These are phyloP conservation scores for Echria macrotheca DNA, from an alignment of 495 filamentous ascomycete species.

Conservation along the genomic window DNA sequence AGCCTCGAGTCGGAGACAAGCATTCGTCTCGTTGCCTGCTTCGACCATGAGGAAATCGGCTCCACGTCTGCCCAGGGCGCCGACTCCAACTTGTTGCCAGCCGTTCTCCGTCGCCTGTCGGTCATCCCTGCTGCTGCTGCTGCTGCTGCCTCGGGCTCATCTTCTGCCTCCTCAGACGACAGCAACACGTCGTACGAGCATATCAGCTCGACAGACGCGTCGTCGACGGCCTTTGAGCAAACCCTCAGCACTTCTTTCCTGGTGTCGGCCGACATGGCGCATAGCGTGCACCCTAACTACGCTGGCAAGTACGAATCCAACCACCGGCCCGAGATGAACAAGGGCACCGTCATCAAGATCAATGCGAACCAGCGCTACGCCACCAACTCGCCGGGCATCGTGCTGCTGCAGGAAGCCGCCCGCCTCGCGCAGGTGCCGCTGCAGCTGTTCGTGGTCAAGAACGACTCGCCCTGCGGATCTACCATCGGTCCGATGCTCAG, in stretches of 20 bases:
- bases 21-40: constrained; percentile 85
- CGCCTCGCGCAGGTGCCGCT: constrained; percentile 65
- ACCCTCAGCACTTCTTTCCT: constrained; percentile 89
- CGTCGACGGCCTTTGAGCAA: constrained; percentile 84
- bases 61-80: constrained; percentile 88
- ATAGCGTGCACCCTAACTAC: constrained; percentile 93
- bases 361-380: constrained; percentile 97
- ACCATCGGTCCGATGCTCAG: constrained; percentile 96
- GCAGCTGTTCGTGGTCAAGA: constrained; percentile 93
- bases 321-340: constrained; percentile 92
- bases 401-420: constrained; percentile 82
- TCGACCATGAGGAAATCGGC: constrained; percentile 98
- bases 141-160: constrained; percentile 33
- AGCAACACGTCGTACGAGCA: constrained; percentile 50
- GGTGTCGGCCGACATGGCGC: constrained; percentile 95
- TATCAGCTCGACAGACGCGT: constrained; percentile 49
- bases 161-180: too few species aligned
- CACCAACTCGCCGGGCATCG: constrained; percentile 93
- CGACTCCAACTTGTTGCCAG: constrained; percentile 83
- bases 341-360: constrained; percentile 92
- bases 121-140: constrained; percentile 59
- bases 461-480: constrained; percentile 88
- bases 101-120: constrained; percentile 81
- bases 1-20: constrained; percentile 67
- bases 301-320: constrained; percentile 81